These are phyloP conservation scores for Apiotrichum porosum DNA, from an alignment of 1,284 basidiomycete genomes.

Conservation along the genomic window DNA sequence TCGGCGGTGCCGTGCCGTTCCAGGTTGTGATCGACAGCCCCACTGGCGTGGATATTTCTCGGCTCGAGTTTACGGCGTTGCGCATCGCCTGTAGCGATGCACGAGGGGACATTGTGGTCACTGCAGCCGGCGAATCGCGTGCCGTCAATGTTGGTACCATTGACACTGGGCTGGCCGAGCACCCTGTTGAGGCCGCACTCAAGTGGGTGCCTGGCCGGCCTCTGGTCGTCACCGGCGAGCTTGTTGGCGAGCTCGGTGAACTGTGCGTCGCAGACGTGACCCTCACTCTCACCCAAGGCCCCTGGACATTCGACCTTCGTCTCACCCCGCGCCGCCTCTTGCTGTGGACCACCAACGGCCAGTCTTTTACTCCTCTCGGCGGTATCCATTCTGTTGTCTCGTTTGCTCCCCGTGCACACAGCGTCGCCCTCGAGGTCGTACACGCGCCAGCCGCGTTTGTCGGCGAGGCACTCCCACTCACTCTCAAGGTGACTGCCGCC, in stretches of 20 bases:
- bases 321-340: constrained; percentile 16
- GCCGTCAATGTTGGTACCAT: constrained; percentile 8
- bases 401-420: constrained; percentile 61
- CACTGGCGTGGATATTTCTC: constrained; percentile 24
- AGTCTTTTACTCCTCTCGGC: constrained; percentile 13
- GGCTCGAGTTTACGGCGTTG: constrained; percentile 34
- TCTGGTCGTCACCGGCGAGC: constrained; percentile 25
- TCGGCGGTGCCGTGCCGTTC: constrained; percentile 63
- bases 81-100: constrained; percentile 40
- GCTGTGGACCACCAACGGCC: constrained; percentile 20
- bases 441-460: constrained; percentile 66
- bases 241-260: constrained; percentile 19
- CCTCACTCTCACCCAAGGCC: constrained; percentile 23
- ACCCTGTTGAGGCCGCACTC: constrained; percentile 3
- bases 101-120: constrained; percentile 27
- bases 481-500: constrained; percentile 54
- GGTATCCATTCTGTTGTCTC: constrained; percentile 45
- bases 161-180: background rate
- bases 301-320: constrained; percentile 34
- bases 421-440: constrained; percentile 55
- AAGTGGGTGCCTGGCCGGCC: constrained; percentile 14
- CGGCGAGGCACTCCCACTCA: constrained; percentile 68
- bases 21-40: constrained; percentile 57
- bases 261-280: constrained; percentile 25
- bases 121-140: background rate